A percentile compares a stretch with the other conserved stretches of the same genome.
These are phyloP conservation scores for Exophiala bonariae DNA, from an alignment of 2,329 filamentous ascomycete genomes.

Conservation along the genomic window DNA sequence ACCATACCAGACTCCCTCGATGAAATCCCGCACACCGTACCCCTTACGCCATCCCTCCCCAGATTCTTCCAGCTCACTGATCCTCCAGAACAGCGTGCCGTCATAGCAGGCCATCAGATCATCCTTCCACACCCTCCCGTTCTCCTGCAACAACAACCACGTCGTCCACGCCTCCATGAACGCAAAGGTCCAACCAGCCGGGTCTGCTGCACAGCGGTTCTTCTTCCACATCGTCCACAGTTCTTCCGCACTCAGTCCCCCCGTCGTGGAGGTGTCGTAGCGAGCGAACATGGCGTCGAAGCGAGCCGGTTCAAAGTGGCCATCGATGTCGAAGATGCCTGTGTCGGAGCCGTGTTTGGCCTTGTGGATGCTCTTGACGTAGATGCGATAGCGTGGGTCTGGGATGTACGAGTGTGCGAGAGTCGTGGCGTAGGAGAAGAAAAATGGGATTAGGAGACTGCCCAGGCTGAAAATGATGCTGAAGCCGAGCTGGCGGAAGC, in stretches of 20 bases:
- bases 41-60: conserved; percentile 15
- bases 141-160: conserved; percentile 30
- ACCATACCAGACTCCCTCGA: conserved; percentile 12
- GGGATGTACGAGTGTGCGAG: conserved; percentile 40
- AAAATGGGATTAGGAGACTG: conserved; percentile 40
- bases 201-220: conserved; percentile 44
- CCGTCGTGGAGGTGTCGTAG: conserved; percentile 40
- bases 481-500: conserved; percentile 49
- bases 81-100: conserved; percentile 27
- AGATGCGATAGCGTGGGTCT: conserved; percentile 45
- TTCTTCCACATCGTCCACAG: conserved; percentile 40
- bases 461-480: conserved; percentile 37
- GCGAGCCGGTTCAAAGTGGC: conserved; percentile 45
- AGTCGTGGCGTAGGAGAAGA: conserved; percentile 49
- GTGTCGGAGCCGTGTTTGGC: conserved; percentile 47
- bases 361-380: conserved; percentile 41
- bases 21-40: conserved; percentile 21
- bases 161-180: conserved; percentile 31
- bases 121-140: conserved; percentile 33
- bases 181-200: conserved; percentile 42
- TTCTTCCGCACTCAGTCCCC: conserved; percentile 41
- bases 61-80: conserved; percentile 8
- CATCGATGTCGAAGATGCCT: conserved; percentile 47
- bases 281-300: conserved; percentile 52
- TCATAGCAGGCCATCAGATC: conserved; percentile 32